Conservation (phyloP, 2,329 filamentous ascomycete genomes). For the Colletotrichum kahawae region DNA sequence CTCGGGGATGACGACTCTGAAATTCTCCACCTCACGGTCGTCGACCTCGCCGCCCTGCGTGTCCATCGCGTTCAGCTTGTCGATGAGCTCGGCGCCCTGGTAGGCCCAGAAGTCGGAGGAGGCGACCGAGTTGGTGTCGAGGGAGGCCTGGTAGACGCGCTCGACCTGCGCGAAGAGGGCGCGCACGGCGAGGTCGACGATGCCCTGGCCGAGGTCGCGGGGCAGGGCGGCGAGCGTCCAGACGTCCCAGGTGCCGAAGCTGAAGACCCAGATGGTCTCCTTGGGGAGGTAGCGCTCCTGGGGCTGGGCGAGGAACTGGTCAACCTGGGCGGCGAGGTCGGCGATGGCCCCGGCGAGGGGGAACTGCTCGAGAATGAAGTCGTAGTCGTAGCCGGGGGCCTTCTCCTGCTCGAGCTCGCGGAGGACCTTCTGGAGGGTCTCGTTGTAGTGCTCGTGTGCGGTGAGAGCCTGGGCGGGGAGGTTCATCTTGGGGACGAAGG, state of each 20-base stretch:
- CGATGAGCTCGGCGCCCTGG: slow-evolving; percentile 25
- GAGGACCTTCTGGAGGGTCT: slow-evolving; percentile 40
- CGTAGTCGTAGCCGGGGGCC: slow-evolving; percentile 47
- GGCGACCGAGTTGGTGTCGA: slow-evolving; percentile 46
- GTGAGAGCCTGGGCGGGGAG: slow-evolving; percentile 56
- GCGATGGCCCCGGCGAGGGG: slow-evolving; percentile 41
- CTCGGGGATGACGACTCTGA: slow-evolving; percentile 56
- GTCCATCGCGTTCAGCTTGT: slow-evolving; percentile 1
- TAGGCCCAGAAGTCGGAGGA: slow-evolving; percentile 49
- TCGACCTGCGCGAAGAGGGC: slow-evolving; percentile 53
- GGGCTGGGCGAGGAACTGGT: slow-evolving; percentile 47
- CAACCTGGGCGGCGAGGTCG: slow-evolving; percentile 51
- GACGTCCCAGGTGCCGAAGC: slow-evolving; percentile 59
- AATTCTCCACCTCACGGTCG: slow-evolving; percentile 39
- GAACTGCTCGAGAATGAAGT: slow-evolving; percentile 47
- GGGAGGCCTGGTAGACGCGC: slow-evolving; percentile 47
- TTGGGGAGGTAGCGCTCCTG: slow-evolving; percentile 36
- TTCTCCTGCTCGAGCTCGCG: slow-evolving; percentile 32
- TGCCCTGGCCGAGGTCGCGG: slow-evolving; percentile 36
- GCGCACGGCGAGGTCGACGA: slow-evolving; percentile 40
- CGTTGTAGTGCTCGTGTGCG: slow-evolving; percentile 60
- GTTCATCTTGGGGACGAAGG: slow-evolving; percentile 45
- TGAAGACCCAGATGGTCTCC: slow-evolving; percentile 60
- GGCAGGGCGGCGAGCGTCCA: slow-evolving; percentile 57
- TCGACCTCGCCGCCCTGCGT: background rate